Evolutionary conservation across 208 protist species (phyloP).

Genomic region (Crithidia fasciculata): DNA sequence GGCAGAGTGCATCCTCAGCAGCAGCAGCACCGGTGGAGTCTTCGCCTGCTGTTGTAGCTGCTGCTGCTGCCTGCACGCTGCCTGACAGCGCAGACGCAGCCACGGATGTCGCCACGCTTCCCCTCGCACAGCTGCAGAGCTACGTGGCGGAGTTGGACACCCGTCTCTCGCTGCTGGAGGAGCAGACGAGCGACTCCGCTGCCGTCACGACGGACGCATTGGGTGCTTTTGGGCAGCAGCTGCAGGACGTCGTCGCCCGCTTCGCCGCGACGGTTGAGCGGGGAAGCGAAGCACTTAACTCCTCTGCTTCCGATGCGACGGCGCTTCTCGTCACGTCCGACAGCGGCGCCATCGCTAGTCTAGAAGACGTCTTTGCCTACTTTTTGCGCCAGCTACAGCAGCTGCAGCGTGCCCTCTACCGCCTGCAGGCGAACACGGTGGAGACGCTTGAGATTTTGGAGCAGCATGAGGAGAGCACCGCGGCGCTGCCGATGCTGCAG

Average conservation of each 20-base stretch:
- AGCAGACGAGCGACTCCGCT: conserved; percentile 23
- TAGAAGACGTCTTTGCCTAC: conserved; percentile 80
- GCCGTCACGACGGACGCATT: conserved; percentile 43
- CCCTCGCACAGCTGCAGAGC: conserved; percentile 7
- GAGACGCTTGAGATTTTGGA: conserved; percentile 75
- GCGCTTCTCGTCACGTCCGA: background rate
- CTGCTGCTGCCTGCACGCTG: background rate
- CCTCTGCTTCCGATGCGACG: too few species aligned
- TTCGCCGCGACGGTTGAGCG: conserved; percentile 35
- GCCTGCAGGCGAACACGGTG: conserved; percentile 58
- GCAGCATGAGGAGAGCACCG: conserved; percentile 66
- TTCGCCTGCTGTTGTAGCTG: background rate
- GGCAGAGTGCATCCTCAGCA: background rate
- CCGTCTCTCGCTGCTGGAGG: conserved; percentile 25
- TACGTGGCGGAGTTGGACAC: conserved; percentile 18
- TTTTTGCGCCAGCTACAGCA: conserved; percentile 43
- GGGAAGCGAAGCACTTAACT: too few species aligned
- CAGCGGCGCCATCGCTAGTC: conserved; percentile 11
- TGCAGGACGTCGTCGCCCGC: conserved; percentile 52
- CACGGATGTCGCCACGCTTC: background rate
- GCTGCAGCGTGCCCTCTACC: conserved; percentile 43
- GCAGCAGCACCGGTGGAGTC: background rate
- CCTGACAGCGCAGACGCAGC: background rate
- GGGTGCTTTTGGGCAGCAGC: conserved; percentile 34
- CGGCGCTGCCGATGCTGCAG: conserved; percentile 40